Evolutionary conservation across 352 stramenopile genomes (phyloP).

Genomic region (Phytopythium boreale): DNA sequence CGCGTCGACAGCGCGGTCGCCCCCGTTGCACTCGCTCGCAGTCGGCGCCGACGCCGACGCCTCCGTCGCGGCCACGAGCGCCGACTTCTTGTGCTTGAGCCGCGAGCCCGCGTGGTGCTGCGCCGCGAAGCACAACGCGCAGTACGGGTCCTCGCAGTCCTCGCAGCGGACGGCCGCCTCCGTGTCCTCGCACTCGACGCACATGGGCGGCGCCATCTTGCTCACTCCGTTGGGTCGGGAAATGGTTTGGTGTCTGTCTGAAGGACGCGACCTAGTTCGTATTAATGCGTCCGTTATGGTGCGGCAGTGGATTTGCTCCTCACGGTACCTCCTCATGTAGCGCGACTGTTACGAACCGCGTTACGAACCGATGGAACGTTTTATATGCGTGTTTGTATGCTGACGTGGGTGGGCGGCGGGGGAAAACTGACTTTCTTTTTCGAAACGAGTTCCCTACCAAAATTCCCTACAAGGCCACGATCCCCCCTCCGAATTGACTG

Average conservation of each 20-base stretch:
- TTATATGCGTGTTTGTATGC: slow-evolving; percentile 2
- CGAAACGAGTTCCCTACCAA: no score
- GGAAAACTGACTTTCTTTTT: slow-evolving; percentile 16
- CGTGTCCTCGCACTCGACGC: slow-evolving; percentile 85
- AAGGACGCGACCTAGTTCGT: no score
- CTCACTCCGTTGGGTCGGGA: background rate
- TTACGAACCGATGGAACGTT: background rate
- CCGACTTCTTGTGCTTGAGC: slow-evolving; percentile 34
- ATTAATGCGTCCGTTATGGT: background rate
- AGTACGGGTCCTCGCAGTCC: slow-evolving; percentile 74
- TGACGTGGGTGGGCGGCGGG: background rate
- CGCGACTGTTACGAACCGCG: background rate
- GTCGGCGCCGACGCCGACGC: no score
- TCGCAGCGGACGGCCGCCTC: slow-evolving; percentile 61
- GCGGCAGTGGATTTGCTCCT: no score
- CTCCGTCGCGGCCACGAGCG: slow-evolving; percentile 12
- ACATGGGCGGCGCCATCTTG: slow-evolving; percentile 40
- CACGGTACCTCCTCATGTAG: no score
- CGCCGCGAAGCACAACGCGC: slow-evolving; percentile 66
- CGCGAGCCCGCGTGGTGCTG: slow-evolving; percentile 68
- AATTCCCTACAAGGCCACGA: background rate
- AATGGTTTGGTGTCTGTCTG: no score
- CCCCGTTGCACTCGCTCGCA: no score
- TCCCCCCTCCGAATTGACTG: background rate
- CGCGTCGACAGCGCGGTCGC: no score